Percentiles rank a stretch among this genome's conserved stretches.
phyloP scores from a whole-genome alignment of 2,329 filamentous ascomycete species.

The Talaromyces pinophilus region DNA sequence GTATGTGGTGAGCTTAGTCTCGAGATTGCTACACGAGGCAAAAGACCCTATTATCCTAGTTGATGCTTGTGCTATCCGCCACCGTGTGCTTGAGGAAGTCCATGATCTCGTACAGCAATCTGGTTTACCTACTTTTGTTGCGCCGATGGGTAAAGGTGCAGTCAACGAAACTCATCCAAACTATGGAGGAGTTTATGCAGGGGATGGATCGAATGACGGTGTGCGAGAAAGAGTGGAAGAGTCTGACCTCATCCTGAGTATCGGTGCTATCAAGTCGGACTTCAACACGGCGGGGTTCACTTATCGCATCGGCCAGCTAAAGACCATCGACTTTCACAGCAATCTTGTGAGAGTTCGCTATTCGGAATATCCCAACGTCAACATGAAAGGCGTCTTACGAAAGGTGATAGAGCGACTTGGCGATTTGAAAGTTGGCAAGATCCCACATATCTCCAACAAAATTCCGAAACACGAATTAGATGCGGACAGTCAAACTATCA shows the following conservation, averaged over 20 bases:
- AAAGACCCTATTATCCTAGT: conserved; percentile 74
- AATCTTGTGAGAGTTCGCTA: conserved; percentile 72
- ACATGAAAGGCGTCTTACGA: conserved; percentile 74
- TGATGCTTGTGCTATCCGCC: conserved; percentile 77
- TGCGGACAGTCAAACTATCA: conserved; percentile 43
- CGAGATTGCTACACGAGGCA: conserved; percentile 69
- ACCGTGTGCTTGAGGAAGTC: conserved; percentile 69
- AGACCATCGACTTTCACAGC: conserved; percentile 79
- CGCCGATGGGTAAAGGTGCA: conserved; percentile 82
- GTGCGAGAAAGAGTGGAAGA: conserved; percentile 40
- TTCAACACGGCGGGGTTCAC: conserved; percentile 69
- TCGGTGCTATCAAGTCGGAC: conserved; percentile 46
- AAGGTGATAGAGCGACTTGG: conserved; percentile 64
- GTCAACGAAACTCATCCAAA: conserved; percentile 71
- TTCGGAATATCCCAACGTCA: conserved; percentile 74
- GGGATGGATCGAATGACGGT: conserved; percentile 65
- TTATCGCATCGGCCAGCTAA: conserved; percentile 73
- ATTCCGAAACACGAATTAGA: conserved; percentile 37
- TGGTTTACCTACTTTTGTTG: conserved; percentile 74
- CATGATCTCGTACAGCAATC: conserved; percentile 71
- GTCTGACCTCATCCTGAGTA: conserved; percentile 44
- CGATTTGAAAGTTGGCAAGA: conserved; percentile 56
- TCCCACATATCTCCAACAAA: conserved; percentile 57
- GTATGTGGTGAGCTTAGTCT: conserved; percentile 73
- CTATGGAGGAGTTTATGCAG: conserved; percentile 80